Conservation (phyloP, 1,139 yeast genomes). For the Magnusiomyces ingens region DNA sequence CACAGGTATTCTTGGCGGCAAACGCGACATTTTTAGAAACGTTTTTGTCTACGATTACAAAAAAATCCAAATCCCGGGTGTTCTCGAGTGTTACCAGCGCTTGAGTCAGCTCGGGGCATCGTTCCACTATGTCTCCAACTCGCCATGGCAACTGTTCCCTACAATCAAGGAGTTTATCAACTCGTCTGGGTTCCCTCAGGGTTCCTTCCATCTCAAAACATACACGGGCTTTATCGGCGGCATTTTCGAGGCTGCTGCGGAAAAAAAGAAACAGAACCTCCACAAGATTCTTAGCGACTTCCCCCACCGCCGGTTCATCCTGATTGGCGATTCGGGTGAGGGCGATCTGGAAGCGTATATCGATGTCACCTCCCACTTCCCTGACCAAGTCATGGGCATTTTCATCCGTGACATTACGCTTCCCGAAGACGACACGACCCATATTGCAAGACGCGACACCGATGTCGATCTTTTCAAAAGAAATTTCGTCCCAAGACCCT, state of each 20-base stretch:
- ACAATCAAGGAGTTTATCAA: slow-evolving; percentile 55
- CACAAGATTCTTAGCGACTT: slow-evolving; percentile 64
- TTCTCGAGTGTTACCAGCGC: slow-evolving; percentile 60
- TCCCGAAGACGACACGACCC: slow-evolving; percentile 20
- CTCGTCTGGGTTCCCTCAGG: slow-evolving; percentile 54
- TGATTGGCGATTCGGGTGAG: slow-evolving; percentile 95
- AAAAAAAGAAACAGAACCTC: slow-evolving; percentile 65
- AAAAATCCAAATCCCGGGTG: slow-evolving; percentile 65
- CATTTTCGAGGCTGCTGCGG: slow-evolving; percentile 78
- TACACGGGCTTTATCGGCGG: slow-evolving; percentile 77
- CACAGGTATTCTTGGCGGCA: slow-evolving; percentile 87
- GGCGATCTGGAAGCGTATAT: slow-evolving; percentile 88
- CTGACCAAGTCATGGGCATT: slow-evolving; percentile 62
- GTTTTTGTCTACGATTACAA: slow-evolving; percentile 60
- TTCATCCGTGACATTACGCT: slow-evolving; percentile 71
- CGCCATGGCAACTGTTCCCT: slow-evolving; percentile 84
- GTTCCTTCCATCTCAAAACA: slow-evolving; percentile 79
- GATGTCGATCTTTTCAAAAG: not conserved
- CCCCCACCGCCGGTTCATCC: slow-evolving; percentile 65
- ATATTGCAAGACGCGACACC: slow-evolving; percentile 2
- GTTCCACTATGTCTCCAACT: slow-evolving; percentile 88
- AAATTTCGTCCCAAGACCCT: slow-evolving; percentile 19
- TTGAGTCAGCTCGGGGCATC: slow-evolving; percentile 40
- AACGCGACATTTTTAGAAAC: slow-evolving; percentile 71
- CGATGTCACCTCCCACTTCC: slow-evolving; percentile 55